A percentile compares a stretch with the other conserved stretches of the same genome.
These are phyloP conservation scores for Leishmania braziliensis DNA, from an alignment of 208 protist species.

Conservation along the genomic window DNA sequence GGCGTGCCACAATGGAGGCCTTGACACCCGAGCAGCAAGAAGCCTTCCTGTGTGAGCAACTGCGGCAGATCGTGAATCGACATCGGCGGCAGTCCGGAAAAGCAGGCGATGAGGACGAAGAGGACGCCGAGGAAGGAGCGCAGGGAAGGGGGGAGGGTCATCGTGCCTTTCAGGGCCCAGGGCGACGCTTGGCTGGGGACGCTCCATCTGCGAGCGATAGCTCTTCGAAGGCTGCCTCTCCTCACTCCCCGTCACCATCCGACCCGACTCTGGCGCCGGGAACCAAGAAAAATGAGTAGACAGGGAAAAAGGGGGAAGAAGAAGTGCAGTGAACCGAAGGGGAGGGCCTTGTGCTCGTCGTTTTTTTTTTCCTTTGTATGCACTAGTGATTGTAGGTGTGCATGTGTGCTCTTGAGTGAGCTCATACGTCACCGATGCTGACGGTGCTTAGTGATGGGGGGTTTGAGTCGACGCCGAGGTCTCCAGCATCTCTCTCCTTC, in stretches of 20 bases:
- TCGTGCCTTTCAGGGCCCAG: constrained; percentile 27
- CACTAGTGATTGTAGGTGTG: background rate
- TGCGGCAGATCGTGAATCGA: constrained; percentile 26
- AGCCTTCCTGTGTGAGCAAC: constrained; percentile 25
- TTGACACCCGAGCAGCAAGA: constrained; percentile 18
- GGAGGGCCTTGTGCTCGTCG: background rate
- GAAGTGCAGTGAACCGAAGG: background rate
- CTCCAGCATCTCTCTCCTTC: constrained; percentile 2
- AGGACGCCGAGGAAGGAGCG: constrained; percentile 3
- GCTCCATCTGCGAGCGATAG: background rate
- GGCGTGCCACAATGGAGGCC: background rate
- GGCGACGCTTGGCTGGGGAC: constrained; percentile 22
- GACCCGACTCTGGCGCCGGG: background rate
- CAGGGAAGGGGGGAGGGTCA: background rate
- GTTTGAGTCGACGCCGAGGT: background rate
- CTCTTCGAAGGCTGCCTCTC: background rate
- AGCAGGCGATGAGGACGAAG: constrained; percentile 4
- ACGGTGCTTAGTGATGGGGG: background rate
- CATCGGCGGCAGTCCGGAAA: constrained; percentile 4
- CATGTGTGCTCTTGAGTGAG: background rate
- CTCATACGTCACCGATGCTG: background rate
- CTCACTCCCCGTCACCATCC: background rate
- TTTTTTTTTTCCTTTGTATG: background rate
- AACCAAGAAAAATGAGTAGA: background rate
- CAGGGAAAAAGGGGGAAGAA: background rate